Evolutionary conservation across 129 eudicot species (phyloP).

Genomic region (Pittosporum tobira): DNA sequence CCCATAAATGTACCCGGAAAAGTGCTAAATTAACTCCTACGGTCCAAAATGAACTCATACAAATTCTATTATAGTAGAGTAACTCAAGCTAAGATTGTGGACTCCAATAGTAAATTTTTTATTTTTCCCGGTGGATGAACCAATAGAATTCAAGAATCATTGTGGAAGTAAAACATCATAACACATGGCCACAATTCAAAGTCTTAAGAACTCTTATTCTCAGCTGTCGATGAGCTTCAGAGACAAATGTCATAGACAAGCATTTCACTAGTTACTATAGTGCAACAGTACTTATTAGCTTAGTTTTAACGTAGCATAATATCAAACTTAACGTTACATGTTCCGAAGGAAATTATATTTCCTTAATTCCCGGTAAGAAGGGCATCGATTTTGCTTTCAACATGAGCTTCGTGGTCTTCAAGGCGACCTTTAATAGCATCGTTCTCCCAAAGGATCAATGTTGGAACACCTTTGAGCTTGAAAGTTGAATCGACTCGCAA

Average conservation of each 20-base stretch:
- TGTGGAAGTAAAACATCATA: no score
- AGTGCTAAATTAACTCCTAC: no score
- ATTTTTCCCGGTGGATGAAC: no score
- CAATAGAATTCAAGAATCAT: no score
- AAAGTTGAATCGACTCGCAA: conserved; percentile 67
- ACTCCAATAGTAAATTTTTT: no score
- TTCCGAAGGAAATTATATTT: background rate
- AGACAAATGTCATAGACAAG: background rate
- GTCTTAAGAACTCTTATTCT: background rate
- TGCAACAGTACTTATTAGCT: background rate
- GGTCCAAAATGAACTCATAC: no score
- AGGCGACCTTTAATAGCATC: conserved; percentile 66
- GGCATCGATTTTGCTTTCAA: conserved; percentile 49
- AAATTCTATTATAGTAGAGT: no score
- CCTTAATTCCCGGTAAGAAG: conserved; percentile 42
- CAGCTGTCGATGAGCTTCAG: background rate
- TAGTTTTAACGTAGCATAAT: background rate
- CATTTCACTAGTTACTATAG: background rate
- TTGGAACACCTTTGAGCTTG: conserved; percentile 86
- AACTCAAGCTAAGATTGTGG: no score
- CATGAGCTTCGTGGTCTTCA: conserved; percentile 88
- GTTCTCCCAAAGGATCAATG: conserved; percentile 69
- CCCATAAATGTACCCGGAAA: no score
- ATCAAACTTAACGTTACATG: no score
- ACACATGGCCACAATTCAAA: background rate